Conservation (phyloP, 1,284 basidiomycete genomes). For the Ceratobasidium sp. region DNA sequence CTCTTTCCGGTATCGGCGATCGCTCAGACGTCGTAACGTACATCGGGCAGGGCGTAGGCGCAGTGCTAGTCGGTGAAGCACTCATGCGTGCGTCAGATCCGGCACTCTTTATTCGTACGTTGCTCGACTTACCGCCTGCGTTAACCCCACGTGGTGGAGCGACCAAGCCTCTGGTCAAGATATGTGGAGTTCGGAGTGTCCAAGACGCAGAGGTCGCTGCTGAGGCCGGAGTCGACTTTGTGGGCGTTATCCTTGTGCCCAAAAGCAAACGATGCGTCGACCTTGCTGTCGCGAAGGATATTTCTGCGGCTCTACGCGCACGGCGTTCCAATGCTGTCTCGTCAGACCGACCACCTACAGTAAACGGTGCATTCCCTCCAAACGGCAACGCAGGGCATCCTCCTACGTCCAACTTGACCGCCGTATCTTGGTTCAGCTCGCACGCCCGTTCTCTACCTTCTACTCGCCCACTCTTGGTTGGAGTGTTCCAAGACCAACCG, state of each 20-base stretch:
- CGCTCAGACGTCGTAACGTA: slow-evolving; percentile 86
- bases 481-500: slow-evolving; percentile 78
- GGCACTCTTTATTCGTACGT: slow-evolving; percentile 79
- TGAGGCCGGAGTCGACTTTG: slow-evolving; percentile 86
- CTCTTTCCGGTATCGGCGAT: slow-evolving; percentile 89
- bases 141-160: slow-evolving; percentile 34
- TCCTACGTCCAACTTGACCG: slow-evolving; percentile 38
- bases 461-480: slow-evolving; percentile 70
- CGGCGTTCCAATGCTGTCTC: slow-evolving; percentile 14
- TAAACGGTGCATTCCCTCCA: slow-evolving; percentile 31
- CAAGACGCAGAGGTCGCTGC: slow-evolving; percentile 81
- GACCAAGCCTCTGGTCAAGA: slow-evolving; percentile 81
- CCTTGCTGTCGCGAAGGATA: slow-evolving; percentile 72
- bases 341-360: neutral
- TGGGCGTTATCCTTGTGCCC: slow-evolving; percentile 87
- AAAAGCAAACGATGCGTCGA: slow-evolving; percentile 75
- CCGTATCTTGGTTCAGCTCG: slow-evolving; percentile 20
- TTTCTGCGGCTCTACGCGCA: slow-evolving; percentile 71
- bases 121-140: slow-evolving; percentile 71
- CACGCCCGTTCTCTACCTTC: slow-evolving; percentile 19
- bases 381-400: slow-evolving; percentile 26
- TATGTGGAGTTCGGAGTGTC: slow-evolving; percentile 83
- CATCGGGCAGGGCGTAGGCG: slow-evolving; percentile 84
- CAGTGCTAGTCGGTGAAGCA: slow-evolving; percentile 95
- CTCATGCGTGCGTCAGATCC: slow-evolving; percentile 94